Evolutionary conservation across 2,329 filamentous ascomycete genomes (phyloP), one percentile per base, ranked within the genome.

Genomic region (Cordyceps fumosorosea): DNA sequence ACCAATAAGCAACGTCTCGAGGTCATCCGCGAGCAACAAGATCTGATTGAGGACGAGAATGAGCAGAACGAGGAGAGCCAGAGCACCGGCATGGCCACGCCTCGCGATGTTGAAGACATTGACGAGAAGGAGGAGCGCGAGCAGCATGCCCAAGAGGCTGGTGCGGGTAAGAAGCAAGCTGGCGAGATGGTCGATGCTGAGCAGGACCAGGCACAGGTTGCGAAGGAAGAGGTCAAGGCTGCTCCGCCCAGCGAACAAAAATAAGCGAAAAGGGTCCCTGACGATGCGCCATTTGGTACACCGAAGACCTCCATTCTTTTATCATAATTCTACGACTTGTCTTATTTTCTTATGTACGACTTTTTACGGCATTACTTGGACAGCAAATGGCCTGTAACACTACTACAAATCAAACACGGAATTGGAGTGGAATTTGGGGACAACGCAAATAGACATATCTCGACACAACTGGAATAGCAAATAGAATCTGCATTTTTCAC

Each of bases 1-100:
- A 99, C 95, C 67, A 99, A 99, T 85, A 97, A 96, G 84, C 95
- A 98, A 81, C 89, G 95, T 74, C 89, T 99, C 48, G 95, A 99
- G 80, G 95, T 99, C 18, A 84, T 99, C 73, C 96, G 92, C 84
- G 95, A 99, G 80, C 95, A 99, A 80, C 90, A 99, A 75, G 95
- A 97, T 74, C 86, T 99, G 65, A 99, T 99, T 63, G 89, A 96
- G 66, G 95, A 99, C 73, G 95, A 99, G 81, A 96, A 93, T 66
- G 85, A 95, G 79, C 93, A 99, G 78, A 90, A 90, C 70, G 84
- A 92, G 72, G 85, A 89, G 74, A 91, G 90, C 76, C 86, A 90
- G 74, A 87, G 87, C 70, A 86, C 85, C 47, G 90, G 90, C 14
- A 83, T 89, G 56, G 83, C 88, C 16, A 88, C 88, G 10, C 90